Percentiles rank a stretch among this genome's conserved stretches.
These are phyloP conservation scores for Neonectria neomacrospora DNA, from an alignment of 2,329 filamentous ascomycete species.

Conservation along the genomic window DNA sequence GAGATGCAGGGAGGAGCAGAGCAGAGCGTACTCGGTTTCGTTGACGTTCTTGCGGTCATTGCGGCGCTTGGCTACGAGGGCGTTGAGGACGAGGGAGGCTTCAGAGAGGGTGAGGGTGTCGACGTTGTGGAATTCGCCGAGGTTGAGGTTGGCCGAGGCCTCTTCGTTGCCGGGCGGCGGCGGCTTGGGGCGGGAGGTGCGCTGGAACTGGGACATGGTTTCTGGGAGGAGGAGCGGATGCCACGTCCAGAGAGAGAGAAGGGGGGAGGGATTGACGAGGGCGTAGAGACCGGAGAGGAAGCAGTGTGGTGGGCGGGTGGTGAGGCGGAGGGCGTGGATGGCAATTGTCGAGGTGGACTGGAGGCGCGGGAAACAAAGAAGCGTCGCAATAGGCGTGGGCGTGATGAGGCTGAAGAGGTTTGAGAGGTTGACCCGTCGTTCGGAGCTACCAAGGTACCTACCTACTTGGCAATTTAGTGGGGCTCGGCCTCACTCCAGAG, in stretches of 20 bases:
- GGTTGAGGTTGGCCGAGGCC: conserved; percentile 80
- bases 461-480: conserved; percentile 32
- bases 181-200: conserved; percentile 74
- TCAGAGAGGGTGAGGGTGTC: conserved; percentile 93
- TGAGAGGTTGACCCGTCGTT: neutral
- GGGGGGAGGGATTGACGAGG: neutral
- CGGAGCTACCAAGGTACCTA: neutral
- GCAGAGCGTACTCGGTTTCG: conserved; percentile 79
- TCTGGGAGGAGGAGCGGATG: neutral
- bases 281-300: conserved; percentile 3
- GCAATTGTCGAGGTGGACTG: neutral
- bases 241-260: neutral
- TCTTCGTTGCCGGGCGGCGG: conserved; percentile 84
- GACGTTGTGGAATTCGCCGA: conserved; percentile 93
- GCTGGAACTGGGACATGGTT: conserved; percentile 38
- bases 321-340: conserved; percentile 8
- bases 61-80: conserved; percentile 82
- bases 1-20: neutral
- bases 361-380: neutral
- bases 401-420: conserved; percentile 28
- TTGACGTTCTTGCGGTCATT: conserved; percentile 84
- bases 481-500: conserved; percentile 23
- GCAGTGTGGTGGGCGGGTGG: neutral
- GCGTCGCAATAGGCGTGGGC: neutral
- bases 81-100: conserved; percentile 90